Evolutionary conservation across 2,329 filamentous ascomycete species (phyloP).

Genomic region (Chalaropsis thielavioides): DNA sequence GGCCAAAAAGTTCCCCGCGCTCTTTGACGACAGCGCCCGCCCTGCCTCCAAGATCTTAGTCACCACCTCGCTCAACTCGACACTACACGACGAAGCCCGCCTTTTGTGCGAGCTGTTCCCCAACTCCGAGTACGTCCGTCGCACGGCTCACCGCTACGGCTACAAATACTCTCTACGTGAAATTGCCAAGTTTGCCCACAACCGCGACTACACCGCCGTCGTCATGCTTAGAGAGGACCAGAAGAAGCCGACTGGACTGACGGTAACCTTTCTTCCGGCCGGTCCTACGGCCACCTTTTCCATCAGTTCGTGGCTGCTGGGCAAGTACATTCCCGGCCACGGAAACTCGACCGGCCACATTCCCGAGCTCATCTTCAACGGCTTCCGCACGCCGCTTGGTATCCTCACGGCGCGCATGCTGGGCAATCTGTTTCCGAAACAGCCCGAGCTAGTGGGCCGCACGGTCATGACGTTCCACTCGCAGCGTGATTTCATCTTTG

Average conservation of each 20-base stretch:
- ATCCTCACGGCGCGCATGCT: constrained; percentile 77
- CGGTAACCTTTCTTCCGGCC: constrained; percentile 66
- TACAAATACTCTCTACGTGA: constrained; percentile 89
- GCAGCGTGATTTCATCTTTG: constrained; percentile 90
- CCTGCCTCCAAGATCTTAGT: constrained; percentile 71
- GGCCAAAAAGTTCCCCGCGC: constrained; percentile 45
- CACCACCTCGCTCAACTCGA: constrained; percentile 81
- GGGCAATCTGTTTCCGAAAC: constrained; percentile 44
- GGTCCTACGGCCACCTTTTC: constrained; percentile 90
- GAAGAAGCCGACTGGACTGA: constrained; percentile 70
- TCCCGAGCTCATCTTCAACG: constrained; percentile 81
- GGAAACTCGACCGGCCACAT: constrained; percentile 79
- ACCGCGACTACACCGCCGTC: constrained; percentile 70
- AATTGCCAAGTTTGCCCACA: constrained; percentile 71
- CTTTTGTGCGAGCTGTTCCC: constrained; percentile 73
- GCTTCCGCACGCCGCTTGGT: constrained; percentile 87
- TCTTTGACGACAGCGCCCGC: constrained; percentile 45
- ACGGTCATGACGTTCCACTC: constrained; percentile 91
- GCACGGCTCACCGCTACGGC: constrained; percentile 66
- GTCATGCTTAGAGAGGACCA: constrained; percentile 78
- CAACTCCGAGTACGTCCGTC: constrained; percentile 72
- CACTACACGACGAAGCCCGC: constrained; percentile 68
- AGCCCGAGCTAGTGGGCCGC: constrained; percentile 69
- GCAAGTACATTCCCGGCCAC: constrained; percentile 76
- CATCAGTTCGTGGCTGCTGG: constrained; percentile 81